These are phyloP conservation scores for Podila clonocystis DNA, from an alignment of 192 early-diverging fungal species.

Conservation along the genomic window DNA sequence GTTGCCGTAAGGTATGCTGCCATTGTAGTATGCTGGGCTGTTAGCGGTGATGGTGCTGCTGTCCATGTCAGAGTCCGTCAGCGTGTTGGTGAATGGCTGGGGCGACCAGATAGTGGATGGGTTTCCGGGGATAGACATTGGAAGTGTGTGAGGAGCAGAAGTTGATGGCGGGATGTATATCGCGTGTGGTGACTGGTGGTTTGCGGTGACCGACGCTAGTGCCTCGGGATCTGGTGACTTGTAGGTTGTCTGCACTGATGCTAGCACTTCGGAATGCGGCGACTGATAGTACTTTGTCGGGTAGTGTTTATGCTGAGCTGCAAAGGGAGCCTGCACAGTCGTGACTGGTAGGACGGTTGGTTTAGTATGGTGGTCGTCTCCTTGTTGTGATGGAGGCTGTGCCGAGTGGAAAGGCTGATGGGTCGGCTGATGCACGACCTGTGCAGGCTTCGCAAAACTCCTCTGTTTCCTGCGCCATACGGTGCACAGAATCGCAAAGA, in stretches of 20 bases:
- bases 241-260: too few species aligned
- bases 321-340: not conserved
- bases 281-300: constrained; percentile 1
- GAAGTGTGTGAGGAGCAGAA: not conserved
- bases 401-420: not conserved
- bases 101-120: not conserved
- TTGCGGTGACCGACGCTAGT: not conserved
- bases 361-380: not conserved
- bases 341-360: not conserved
- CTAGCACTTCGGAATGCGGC: too few species aligned
- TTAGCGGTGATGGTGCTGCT: not conserved
- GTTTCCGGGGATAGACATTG: not conserved
- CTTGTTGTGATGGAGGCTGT: not conserved
- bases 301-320: not conserved
- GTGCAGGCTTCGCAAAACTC: not conserved
- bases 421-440: not conserved
- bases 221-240: too few species aligned
- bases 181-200: not conserved
- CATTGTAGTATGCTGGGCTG: not conserved
- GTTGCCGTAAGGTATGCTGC: not conserved
- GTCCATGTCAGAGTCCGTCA: too few species aligned
- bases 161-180: not conserved
- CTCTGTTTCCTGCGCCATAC: not conserved
- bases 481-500: not conserved
- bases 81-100: not conserved